These are phyloP conservation scores for Erodium trifolium DNA, from an alignment of 441 rosid genomes.

Conservation along the genomic window DNA sequence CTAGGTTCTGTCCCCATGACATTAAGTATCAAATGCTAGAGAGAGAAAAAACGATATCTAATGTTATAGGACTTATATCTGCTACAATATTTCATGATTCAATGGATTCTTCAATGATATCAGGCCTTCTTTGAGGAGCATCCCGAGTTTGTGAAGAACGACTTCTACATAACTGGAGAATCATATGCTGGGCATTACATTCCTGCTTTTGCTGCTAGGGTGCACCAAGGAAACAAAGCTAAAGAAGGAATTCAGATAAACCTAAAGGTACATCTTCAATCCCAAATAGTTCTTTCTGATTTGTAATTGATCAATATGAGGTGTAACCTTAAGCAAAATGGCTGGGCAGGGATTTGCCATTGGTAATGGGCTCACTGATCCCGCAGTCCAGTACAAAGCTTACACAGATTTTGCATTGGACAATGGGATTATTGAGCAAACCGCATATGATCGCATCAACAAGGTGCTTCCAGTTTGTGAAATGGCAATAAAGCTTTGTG, in stretches of 20 bases:
- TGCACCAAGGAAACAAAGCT: no score
- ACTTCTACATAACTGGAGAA: no score
- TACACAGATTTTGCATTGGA: constrained; percentile 86
- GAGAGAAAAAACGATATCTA: neutral
- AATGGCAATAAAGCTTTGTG: constrained; percentile 80
- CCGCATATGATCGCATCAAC: constrained; percentile 49
- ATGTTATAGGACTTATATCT: neutral
- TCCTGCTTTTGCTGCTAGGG: no score
- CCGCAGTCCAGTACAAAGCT: constrained; percentile 82
- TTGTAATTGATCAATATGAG: neutral
- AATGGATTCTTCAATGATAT: constrained; percentile 13
- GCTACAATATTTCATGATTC: constrained; percentile 2
- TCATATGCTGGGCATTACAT: no score
- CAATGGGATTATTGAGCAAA: constrained; percentile 56
- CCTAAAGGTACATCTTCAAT: constrained; percentile 38
- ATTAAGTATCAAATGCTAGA: neutral
- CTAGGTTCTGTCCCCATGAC: neutral
- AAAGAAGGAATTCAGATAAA: no score
- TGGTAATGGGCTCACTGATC: constrained; percentile 27
- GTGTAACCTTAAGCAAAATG: constrained; percentile 14
- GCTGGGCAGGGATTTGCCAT: constrained; percentile 81
- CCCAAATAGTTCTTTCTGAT: neutral
- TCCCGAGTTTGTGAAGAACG: constrained; percentile 26
- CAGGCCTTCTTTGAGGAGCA: constrained; percentile 91
- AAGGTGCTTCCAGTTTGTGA: constrained; percentile 79